Percentiles rank a stretch among this genome's conserved stretches.
These are phyloP conservation scores for Neurospora pannonica DNA, from an alignment of 495 filamentous ascomycete genomes.

Conservation along the genomic window DNA sequence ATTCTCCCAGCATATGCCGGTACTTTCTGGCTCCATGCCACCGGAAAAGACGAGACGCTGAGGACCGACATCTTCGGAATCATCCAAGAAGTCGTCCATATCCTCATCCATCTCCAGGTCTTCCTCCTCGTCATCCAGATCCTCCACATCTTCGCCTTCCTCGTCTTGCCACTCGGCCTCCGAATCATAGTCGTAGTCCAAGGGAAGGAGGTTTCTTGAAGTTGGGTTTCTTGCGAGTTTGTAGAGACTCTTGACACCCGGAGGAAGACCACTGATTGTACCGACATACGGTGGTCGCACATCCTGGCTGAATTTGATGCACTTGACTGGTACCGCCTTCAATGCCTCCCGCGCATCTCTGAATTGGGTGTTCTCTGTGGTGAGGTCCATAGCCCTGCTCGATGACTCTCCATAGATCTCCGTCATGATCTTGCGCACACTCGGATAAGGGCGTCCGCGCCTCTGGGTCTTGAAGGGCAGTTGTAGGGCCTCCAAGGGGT, in stretches of 20 bases:
- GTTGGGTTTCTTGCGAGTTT: constrained; percentile 66
- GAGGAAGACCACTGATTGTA: constrained; percentile 58
- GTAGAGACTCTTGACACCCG: constrained; percentile 29
- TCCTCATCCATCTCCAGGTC: constrained; percentile 53
- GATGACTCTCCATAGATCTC: constrained; percentile 14
- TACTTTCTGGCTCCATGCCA: constrained; percentile 66
- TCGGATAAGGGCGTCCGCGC: constrained; percentile 41
- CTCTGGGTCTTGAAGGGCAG: constrained; percentile 41
- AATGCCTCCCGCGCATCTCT: constrained; percentile 44
- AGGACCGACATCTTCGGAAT: constrained; percentile 47
- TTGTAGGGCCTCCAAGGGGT: constrained; percentile 49
- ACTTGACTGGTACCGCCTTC: constrained; percentile 59
- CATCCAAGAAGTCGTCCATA: constrained; percentile 68
- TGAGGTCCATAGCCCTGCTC: constrained; percentile 15
- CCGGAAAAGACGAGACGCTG: constrained; percentile 37
- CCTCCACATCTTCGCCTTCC: constrained; percentile 51
- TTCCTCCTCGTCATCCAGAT: constrained; percentile 72
- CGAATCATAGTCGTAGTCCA: constrained; percentile 93
- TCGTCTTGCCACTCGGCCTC: constrained; percentile 73
- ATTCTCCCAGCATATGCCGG: constrained; percentile 77
- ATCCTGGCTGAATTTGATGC: constrained; percentile 74
- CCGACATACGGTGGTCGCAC: constrained; percentile 86
- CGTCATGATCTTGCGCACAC: constrained; percentile 60
- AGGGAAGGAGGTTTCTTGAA: constrained; percentile 48
- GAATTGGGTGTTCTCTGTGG: constrained; percentile 36